A percentile compares a stretch with the other conserved stretches of the same genome.
Conservation (phyloP, 805 yeast species). For the Blastobotrys parvus region DNA sequence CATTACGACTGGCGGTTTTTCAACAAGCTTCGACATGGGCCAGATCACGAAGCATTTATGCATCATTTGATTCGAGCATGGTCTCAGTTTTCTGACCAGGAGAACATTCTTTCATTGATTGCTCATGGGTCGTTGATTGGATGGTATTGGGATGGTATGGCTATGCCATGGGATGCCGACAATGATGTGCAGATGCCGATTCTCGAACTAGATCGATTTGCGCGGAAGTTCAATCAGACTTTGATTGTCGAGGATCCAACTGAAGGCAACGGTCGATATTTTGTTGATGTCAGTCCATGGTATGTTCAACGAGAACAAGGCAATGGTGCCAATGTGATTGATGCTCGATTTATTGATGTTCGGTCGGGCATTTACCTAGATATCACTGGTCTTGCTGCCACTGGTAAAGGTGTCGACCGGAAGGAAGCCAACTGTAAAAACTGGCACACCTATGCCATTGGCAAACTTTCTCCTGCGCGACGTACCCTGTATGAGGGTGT, state of each 20-base stretch:
- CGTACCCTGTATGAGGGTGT: slow-evolving; percentile 54
- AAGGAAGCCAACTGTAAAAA: slow-evolving; percentile 41
- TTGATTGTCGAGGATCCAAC: slow-evolving; percentile 37
- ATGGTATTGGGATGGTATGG: slow-evolving; percentile 42
- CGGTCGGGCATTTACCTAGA: slow-evolving; percentile 54
- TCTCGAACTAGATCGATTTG: slow-evolving; percentile 37
- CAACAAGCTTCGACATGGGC: slow-evolving; percentile 33
- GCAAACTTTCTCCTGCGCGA: slow-evolving; percentile 46
- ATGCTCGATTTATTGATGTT: slow-evolving; percentile 52
- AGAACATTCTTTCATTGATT: slow-evolving; percentile 39
- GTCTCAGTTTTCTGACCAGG: slow-evolving; percentile 36
- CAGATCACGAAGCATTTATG: slow-evolving; percentile 37
- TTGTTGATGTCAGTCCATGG: slow-evolving; percentile 42
- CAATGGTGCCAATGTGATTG: slow-evolving; percentile 43
- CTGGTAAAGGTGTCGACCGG: slow-evolving; percentile 12
- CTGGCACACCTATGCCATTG: slow-evolving; percentile 43
- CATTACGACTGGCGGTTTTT: slow-evolving; percentile 65
- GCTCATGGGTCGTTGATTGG: slow-evolving; percentile 43
- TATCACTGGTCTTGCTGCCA: slow-evolving; percentile 40
- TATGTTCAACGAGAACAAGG: slow-evolving; percentile 41
- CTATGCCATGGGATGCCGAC: slow-evolving; percentile 47
- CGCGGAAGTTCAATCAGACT: slow-evolving; percentile 40
- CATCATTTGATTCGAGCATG: slow-evolving; percentile 40
- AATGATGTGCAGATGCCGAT: slow-evolving; percentile 47
- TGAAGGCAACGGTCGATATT: slow-evolving; percentile 38